A percentile compares a stretch with the other conserved stretches of the same genome.
Conservation (phyloP, 768 basidiomycete genomes). For the Stropharia rugosoannulata region DNA sequence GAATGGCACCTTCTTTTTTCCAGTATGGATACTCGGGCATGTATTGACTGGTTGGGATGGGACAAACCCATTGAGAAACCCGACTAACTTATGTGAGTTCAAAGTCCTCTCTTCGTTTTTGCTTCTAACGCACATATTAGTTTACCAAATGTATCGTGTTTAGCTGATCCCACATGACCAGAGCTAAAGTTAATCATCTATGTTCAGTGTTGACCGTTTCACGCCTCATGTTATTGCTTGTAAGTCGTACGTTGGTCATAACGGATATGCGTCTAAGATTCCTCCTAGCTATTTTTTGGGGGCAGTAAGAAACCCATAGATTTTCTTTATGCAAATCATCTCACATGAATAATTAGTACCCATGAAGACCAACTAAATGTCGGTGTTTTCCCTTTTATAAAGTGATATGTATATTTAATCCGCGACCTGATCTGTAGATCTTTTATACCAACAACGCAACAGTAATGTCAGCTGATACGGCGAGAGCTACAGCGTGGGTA, state of each 20-base stretch:
- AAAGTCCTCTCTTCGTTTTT: neutral
- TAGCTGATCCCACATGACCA: neutral
- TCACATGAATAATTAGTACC: slow-evolving; percentile 28
- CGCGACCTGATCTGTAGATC: slow-evolving; percentile 37
- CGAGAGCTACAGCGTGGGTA: slow-evolving; percentile 48
- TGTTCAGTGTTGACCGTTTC: slow-evolving; percentile 66
- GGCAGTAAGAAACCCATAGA: slow-evolving; percentile 40
- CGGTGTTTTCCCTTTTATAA: slow-evolving; percentile 10
- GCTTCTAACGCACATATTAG: slow-evolving; percentile 9
- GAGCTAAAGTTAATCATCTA: neutral
- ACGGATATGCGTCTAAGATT: slow-evolving; percentile 9
- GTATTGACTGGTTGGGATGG: slow-evolving; percentile 66
- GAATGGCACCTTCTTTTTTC: slow-evolving; percentile 43
- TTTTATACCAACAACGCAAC: slow-evolving; percentile 76
- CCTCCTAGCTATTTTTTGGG: slow-evolving; percentile 66
- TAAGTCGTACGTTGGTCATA: slow-evolving; percentile 31
- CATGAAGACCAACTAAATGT: slow-evolving; percentile 75
- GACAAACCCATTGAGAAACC: slow-evolving; percentile 57
- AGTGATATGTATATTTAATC: neutral
- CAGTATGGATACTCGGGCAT: slow-evolving; percentile 47
- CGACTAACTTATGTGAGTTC: slow-evolving; percentile 61
- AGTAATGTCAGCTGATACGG: slow-evolving; percentile 51
- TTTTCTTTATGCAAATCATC: neutral
- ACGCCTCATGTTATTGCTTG: slow-evolving; percentile 78
- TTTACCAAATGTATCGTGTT: slow-evolving; percentile 38